Percentiles rank a stretch among this genome's conserved stretches.
Conservation (phyloP, 805 yeast genomes). For the Deakozyma indianensis region DNA sequence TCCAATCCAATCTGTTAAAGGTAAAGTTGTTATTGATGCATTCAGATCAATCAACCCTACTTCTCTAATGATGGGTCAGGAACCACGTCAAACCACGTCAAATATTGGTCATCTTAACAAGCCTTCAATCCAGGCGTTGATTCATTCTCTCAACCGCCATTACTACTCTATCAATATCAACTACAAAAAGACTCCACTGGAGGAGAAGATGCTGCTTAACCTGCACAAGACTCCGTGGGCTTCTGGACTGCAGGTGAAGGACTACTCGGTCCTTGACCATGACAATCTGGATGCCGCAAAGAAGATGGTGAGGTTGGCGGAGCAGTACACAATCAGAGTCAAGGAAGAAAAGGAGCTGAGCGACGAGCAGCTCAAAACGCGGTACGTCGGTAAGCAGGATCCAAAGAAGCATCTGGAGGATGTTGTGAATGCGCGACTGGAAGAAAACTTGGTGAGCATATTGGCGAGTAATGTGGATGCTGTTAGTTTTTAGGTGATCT, state of each 20-base stretch:
- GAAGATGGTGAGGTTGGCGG: slow-evolving; percentile 78
- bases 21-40: slow-evolving; percentile 97
- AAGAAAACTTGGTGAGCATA: slow-evolving; percentile 78
- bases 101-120: slow-evolving; percentile 90
- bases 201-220: slow-evolving; percentile 85
- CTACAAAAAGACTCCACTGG: slow-evolving; percentile 82
- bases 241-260: slow-evolving; percentile 65
- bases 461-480: slow-evolving; percentile 83
- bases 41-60: slow-evolving; percentile 86
- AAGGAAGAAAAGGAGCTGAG: slow-evolving; percentile 80
- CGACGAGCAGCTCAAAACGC: slow-evolving; percentile 81
- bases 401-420: slow-evolving; percentile 94
- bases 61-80: slow-evolving; percentile 86
- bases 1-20: slow-evolving; percentile 97
- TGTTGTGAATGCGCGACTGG: slow-evolving; percentile 73
- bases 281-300: slow-evolving; percentile 59
- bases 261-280: slow-evolving; percentile 65
- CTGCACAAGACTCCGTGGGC: slow-evolving; percentile 95
- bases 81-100: slow-evolving; percentile 94
- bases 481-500: slow-evolving; percentile 23
- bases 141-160: slow-evolving; percentile 93
- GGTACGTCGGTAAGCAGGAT: slow-evolving; percentile 97
- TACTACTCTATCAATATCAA: slow-evolving; percentile 92
- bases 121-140: slow-evolving; percentile 91
- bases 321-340: slow-evolving; percentile 77